Evolutionary conservation across 2,329 filamentous ascomycete species (phyloP).

Genomic region (Neopestalotiopsis rosae): DNA sequence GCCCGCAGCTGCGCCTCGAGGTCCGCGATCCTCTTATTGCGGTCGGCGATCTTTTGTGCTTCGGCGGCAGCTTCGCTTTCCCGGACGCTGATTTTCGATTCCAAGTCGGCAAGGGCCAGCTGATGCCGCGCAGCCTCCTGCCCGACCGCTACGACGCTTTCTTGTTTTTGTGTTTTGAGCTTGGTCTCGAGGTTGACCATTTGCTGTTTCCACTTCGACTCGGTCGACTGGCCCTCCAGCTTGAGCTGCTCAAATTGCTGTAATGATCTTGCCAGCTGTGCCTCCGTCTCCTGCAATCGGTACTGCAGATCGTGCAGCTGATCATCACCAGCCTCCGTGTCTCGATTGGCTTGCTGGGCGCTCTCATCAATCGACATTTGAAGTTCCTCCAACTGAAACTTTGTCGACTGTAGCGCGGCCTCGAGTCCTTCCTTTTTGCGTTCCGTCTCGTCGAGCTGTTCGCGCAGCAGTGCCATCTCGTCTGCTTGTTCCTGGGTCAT

Average conservation of each 20-base stretch:
- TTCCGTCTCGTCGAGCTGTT: not conserved
- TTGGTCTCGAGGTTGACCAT: not conserved
- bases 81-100: not conserved
- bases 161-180: not conserved
- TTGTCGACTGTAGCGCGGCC: not conserved
- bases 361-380: not conserved
- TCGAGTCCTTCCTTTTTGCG: not conserved
- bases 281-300: not conserved
- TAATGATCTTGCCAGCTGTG: not conserved
- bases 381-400: not conserved
- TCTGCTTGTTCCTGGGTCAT: not conserved
- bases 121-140: not conserved
- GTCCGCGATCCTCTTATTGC: not conserved
- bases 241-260: not conserved
- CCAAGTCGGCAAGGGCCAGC: not conserved
- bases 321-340: not conserved
- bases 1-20: not conserved
- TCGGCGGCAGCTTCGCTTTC: not conserved
- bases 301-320: constrained; percentile 3
- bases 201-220: not conserved
- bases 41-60: not conserved
- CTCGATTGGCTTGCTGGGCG: not conserved
- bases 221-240: not conserved
- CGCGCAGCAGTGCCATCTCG: not conserved
- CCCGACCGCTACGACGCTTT: not conserved